A percentile compares a stretch with the other conserved stretches of the same genome.
These are phyloP conservation scores for Starmerella roubikii DNA, from an alignment of 805 yeast species.

Conservation along the genomic window DNA sequence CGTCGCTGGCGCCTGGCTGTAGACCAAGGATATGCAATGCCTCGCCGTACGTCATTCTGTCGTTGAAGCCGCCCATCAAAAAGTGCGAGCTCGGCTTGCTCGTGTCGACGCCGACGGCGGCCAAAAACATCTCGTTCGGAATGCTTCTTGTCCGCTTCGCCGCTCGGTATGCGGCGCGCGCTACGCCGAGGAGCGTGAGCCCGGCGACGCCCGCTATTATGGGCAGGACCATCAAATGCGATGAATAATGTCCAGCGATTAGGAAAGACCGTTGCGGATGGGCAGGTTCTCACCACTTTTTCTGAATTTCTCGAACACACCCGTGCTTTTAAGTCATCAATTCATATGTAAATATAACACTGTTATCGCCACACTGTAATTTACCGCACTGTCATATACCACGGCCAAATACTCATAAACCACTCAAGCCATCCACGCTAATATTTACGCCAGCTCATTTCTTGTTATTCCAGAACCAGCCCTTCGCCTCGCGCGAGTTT, in stretches of 20 bases:
- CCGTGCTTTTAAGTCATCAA: too few species aligned
- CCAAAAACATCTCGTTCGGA: conserved; percentile 24
- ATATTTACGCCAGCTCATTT: conserved; percentile 5
- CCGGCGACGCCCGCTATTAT: conserved; percentile 23
- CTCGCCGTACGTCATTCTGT: conserved; percentile 37
- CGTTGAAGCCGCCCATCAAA: conserved; percentile 26
- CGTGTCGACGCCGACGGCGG: conserved; percentile 5
- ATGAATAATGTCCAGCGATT: too few species aligned
- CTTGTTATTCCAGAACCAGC: conserved; percentile 28
- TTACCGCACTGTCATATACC: too few species aligned
- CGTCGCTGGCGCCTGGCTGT: conserved; percentile 26
- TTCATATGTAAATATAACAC: too few species aligned
- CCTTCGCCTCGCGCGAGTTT: conserved; percentile 6
- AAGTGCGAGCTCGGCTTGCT: conserved; percentile 12
- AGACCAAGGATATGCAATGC: conserved; percentile 40
- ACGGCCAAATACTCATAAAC: too few species aligned
- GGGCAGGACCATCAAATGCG: conserved; percentile 22
- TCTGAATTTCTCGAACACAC: too few species aligned
- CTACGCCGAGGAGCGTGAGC: conserved; percentile 21
- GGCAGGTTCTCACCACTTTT: too few species aligned
- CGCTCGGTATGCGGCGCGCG: conserved; percentile 27
- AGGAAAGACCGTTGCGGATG: too few species aligned
- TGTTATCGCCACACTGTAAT: too few species aligned
- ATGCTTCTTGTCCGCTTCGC: conserved; percentile 20
- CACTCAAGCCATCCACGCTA: too few species aligned